phyloP scores from a whole-genome alignment of 495 filamentous ascomycete genomes.

The Wilcoxina mikolae region DNA sequence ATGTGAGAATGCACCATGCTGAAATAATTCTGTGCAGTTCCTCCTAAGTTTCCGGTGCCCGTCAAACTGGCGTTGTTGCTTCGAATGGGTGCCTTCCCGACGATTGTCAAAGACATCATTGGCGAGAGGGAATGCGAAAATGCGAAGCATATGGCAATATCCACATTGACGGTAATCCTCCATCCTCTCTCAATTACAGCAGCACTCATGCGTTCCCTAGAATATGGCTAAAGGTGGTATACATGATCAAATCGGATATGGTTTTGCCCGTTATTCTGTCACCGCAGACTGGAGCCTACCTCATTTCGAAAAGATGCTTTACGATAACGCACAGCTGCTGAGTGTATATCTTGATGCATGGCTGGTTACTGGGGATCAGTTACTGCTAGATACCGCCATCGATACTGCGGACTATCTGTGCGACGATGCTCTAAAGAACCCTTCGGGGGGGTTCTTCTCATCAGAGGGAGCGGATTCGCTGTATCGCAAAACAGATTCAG shows the following conservation, averaged over 20 bases:
- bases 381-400: constrained; percentile 65
- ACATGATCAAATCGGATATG: constrained; percentile 81
- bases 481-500: constrained; percentile 54
- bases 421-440: constrained; percentile 47
- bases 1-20: not conserved
- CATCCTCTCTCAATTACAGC: not conserved
- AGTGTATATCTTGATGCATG: constrained; percentile 81
- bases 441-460: constrained; percentile 66
- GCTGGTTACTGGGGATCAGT: constrained; percentile 50
- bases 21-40: constrained; percentile 27
- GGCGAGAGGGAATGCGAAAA: constrained; percentile 62
- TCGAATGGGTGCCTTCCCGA: constrained; percentile 55
- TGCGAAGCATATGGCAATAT: constrained; percentile 66
- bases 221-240: constrained; percentile 77
- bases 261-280: constrained; percentile 80
- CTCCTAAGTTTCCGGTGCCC: constrained; percentile 86
- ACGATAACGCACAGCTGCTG: constrained; percentile 81
- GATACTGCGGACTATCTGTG: constrained; percentile 75
- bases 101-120: constrained; percentile 65
- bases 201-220: constrained; percentile 10
- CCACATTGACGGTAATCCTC: constrained; percentile 43
- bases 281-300: constrained; percentile 84
- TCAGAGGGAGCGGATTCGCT: constrained; percentile 89
- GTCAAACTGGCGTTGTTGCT: constrained; percentile 72
- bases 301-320: constrained; percentile 98